Percentiles rank a stretch among this genome's conserved stretches.
Conservation (phyloP, 2,329 filamentous ascomycete genomes). For the Colletotrichum somersetense region DNA sequence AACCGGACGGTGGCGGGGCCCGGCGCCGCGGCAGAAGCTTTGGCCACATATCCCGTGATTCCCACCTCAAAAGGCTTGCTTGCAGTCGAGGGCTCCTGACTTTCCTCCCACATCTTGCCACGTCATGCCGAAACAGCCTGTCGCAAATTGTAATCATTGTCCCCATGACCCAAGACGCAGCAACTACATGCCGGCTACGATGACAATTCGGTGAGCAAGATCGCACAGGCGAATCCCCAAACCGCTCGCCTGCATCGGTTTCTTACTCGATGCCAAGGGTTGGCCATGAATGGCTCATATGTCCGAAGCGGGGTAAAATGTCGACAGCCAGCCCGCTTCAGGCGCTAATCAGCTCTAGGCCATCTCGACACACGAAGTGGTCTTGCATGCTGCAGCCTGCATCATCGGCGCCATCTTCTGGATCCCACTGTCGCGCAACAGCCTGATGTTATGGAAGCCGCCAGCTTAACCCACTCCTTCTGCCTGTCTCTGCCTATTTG, state of each 20-base stretch:
- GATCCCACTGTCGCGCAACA: not conserved
- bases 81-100: not conserved
- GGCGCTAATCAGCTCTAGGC: not conserved
- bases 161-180: not conserved
- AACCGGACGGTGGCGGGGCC: not conserved
- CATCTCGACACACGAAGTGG: not conserved
- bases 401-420: constrained; percentile 4
- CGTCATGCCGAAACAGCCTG: not conserved
- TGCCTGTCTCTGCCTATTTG: not conserved
- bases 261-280: not conserved
- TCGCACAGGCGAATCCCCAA: not conserved
- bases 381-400: constrained; percentile 12
- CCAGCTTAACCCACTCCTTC: not conserved
- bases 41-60: constrained; percentile 14
- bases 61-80: not conserved
- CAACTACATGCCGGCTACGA: not conserved
- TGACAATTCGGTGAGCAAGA: not conserved
- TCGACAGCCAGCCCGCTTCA: constrained; percentile 4
- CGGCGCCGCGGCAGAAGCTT: constrained; percentile 11
- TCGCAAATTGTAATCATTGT: not conserved
- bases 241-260: not conserved
- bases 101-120: not conserved
- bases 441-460: not conserved
- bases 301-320: constrained; percentile 6
- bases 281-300: not conserved